These are phyloP conservation scores for Cyberlindnera maritima DNA, from an alignment of 805 yeast genomes.

Conservation along the genomic window DNA sequence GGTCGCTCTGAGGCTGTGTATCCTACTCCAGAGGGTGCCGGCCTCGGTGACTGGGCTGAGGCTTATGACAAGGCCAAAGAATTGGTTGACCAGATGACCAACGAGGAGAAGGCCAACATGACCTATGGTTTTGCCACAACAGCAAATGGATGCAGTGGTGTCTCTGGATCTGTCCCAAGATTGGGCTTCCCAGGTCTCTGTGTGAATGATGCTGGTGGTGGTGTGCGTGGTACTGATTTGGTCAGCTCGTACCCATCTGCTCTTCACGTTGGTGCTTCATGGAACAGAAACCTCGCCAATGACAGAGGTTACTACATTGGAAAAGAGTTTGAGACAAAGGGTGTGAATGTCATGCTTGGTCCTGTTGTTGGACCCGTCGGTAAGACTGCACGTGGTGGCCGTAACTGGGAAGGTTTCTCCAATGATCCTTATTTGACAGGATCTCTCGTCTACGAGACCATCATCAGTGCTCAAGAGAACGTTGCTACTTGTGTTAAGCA, in stretches of 20 bases:
- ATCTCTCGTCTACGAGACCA: constrained; percentile 2
- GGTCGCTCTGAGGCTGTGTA: constrained; percentile 3
- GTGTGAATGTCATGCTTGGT: constrained; percentile 8
- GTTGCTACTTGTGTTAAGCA: constrained; percentile 10
- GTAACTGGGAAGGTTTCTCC: constrained; percentile 14
- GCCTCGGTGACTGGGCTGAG: constrained; percentile 8
- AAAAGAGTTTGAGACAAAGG: constrained; percentile 8
- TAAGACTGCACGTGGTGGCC: constrained; percentile 8
- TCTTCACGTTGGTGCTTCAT: constrained; percentile 9
- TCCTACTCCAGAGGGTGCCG: constrained; percentile 5
- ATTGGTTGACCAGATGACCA: constrained; percentile 9
- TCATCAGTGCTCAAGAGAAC: constrained; percentile 4
- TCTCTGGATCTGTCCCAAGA: constrained; percentile 7
- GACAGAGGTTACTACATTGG: constrained; percentile 11
- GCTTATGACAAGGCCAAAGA: constrained; percentile 5
- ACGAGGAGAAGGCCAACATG: constrained; percentile 9
- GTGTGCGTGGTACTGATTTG: constrained; percentile 12
- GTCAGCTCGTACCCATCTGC: constrained; percentile 10
- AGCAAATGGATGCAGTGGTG: constrained; percentile 1
- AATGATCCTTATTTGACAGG: constrained; percentile 12
- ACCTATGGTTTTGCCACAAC: constrained; percentile 5
- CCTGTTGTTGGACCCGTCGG: constrained; percentile 13
- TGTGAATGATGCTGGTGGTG: constrained; percentile 9
- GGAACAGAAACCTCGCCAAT: constrained; percentile 7
- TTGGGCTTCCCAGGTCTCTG: constrained; percentile 8